A percentile compares a stretch with the other conserved stretches of the same genome.
phyloP scores from a whole-genome alignment of 139 green algal genomes.

The Picochlorum costavermella region DNA sequence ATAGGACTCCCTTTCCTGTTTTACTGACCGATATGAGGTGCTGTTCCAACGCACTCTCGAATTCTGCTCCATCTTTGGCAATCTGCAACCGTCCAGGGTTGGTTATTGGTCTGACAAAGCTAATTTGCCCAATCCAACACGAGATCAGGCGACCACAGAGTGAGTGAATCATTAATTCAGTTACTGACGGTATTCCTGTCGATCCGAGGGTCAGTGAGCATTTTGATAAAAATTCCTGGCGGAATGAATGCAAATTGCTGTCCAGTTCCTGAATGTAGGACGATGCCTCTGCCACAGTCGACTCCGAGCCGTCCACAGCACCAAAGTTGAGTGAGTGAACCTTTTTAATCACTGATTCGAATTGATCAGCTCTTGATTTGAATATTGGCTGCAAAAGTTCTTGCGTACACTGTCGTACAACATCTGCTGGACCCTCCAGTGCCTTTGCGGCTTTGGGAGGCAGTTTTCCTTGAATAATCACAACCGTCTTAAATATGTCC shows the following conservation, averaged over 20 bases:
- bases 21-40: slow-evolving; percentile 53
- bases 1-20: slow-evolving; percentile 46
- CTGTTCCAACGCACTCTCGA: slow-evolving; percentile 66
- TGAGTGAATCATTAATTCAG: slow-evolving; percentile 50
- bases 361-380: slow-evolving; percentile 43
- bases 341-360: slow-evolving; percentile 39
- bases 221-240: slow-evolving; percentile 51
- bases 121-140: slow-evolving; percentile 83
- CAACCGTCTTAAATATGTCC: slow-evolving; percentile 65
- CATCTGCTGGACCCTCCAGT: slow-evolving; percentile 43
- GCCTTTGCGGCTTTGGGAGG: slow-evolving; percentile 31
- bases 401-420: slow-evolving; percentile 29
- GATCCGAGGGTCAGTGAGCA: slow-evolving; percentile 28
- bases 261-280: slow-evolving; percentile 56
- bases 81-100: slow-evolving; percentile 58
- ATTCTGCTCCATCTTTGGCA: slow-evolving; percentile 77
- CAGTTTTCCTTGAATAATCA: slow-evolving; percentile 36
- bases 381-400: slow-evolving; percentile 67
- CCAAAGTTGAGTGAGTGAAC: slow-evolving; percentile 47
- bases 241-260: slow-evolving; percentile 39
- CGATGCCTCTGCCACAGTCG: slow-evolving; percentile 42
- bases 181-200: slow-evolving; percentile 29
- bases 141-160: slow-evolving; percentile 71
- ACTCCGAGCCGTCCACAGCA: background rate
- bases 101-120: slow-evolving; percentile 66